These are phyloP conservation scores for Candida anutae DNA, from an alignment of 1,139 yeast species.

Conservation along the genomic window DNA sequence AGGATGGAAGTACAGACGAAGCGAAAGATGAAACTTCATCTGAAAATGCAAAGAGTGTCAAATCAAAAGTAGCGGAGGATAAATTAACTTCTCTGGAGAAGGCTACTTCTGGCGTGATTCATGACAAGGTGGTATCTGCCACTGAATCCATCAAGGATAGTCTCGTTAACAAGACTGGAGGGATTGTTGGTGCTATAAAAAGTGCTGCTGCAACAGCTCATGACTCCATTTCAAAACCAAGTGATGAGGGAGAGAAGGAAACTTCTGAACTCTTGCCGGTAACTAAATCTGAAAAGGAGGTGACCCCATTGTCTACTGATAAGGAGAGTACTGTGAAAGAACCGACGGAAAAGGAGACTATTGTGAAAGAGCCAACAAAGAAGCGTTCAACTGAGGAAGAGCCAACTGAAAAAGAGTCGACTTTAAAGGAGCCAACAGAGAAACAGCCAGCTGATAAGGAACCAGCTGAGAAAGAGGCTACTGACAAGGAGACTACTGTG, in stretches of 20 bases:
- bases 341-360: not conserved
- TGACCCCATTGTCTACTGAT: not conserved
- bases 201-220: not conserved
- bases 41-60: not conserved
- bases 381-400: not conserved
- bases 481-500: not conserved
- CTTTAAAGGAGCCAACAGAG: not conserved
- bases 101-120: not conserved
- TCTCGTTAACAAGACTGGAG: slow-evolving; percentile 1
- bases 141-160: no score
- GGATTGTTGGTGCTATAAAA: slow-evolving; percentile 1
- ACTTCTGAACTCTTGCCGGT: no score
- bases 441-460: not conserved
- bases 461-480: not conserved
- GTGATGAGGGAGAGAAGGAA: not conserved
- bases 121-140: slow-evolving; percentile 1
- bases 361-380: not conserved
- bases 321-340: not conserved
- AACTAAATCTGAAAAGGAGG: not conserved
- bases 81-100: not conserved
- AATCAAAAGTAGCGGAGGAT: slow-evolving; percentile 1
- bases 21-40: slow-evolving; percentile 2
- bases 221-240: not conserved
- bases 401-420: not conserved
- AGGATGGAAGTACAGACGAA: slow-evolving; percentile 5